Evolutionary conservation across 148 eudicot species (phyloP).

Genomic region (Persicaria maculosa): DNA sequence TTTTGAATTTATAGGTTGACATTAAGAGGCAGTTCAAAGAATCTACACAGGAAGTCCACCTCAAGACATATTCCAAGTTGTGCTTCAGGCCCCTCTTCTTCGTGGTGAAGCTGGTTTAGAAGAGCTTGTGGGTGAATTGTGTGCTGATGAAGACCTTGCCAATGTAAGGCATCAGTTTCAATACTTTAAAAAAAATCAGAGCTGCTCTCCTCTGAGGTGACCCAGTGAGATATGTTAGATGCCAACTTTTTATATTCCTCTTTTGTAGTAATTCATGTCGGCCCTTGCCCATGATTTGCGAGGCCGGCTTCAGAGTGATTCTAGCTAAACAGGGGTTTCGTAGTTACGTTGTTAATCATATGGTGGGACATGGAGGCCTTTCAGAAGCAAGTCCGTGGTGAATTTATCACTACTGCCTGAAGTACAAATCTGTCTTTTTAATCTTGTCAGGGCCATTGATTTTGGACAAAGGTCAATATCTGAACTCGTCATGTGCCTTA

Average conservation of each 20-base stretch:
- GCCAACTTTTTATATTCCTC: not conserved
- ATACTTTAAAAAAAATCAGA: not conserved
- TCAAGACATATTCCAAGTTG: not conserved
- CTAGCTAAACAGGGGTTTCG: not conserved
- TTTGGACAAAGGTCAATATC: not conserved
- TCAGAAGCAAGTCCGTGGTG: not conserved
- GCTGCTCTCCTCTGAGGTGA: not conserved
- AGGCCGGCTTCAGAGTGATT: not conserved
- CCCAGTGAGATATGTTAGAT: not conserved
- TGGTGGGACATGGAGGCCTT: not conserved
- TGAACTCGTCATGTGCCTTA: not conserved
- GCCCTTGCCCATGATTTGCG: constrained; percentile 11
- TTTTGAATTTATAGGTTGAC: constrained; percentile 6
- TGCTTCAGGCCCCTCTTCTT: not conserved
- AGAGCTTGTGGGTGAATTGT: constrained; percentile 8
- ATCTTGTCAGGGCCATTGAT: not conserved
- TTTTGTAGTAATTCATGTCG: constrained; percentile 7
- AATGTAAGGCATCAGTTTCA: constrained; percentile 1
- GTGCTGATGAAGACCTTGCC: constrained; percentile 10
- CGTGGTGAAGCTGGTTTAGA: not conserved
- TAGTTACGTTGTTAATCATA: too few relatives aligned
- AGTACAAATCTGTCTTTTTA: not conserved
- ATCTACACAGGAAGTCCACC: constrained; percentile 3
- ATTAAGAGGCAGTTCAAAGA: constrained; percentile 5
- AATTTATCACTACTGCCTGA: not conserved